These are phyloP conservation scores for Tolypocladium nubicola DNA, from an alignment of 2,329 filamentous ascomycete species.

Conservation along the genomic window DNA sequence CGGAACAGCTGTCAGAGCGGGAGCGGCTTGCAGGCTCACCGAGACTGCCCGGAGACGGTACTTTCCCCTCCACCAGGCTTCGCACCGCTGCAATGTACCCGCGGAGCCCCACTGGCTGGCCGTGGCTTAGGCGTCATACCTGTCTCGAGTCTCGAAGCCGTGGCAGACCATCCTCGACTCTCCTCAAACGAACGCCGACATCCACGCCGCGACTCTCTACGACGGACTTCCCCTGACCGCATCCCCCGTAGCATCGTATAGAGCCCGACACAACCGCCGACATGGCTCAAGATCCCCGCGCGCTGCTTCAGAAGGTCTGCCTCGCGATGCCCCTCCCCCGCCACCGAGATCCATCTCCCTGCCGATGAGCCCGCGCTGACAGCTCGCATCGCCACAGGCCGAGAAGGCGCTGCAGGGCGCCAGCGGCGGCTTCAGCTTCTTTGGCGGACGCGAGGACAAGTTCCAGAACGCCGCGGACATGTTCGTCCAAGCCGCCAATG, in stretches of 20 bases:
- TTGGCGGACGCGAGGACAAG: slow-evolving; percentile 79
- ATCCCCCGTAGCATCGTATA: neutral
- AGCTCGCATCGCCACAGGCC: slow-evolving; percentile 46
- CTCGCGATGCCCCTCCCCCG: slow-evolving; percentile 1
- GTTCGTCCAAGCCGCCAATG: slow-evolving; percentile 82
- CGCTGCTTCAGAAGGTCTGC: slow-evolving; percentile 64
- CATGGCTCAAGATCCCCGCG: slow-evolving; percentile 71
- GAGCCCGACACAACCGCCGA: slow-evolving; percentile 5
- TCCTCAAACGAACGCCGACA: neutral
- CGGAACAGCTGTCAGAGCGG: neutral
- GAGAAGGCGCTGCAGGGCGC: slow-evolving; percentile 72
- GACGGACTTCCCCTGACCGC: neutral
- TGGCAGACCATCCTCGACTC: neutral
- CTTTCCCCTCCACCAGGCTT: neutral
- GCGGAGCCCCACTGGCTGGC: neutral
- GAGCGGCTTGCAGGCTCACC: neutral
- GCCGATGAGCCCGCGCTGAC: neutral
- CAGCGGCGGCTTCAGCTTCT: slow-evolving; percentile 75
- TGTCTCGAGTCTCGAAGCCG: neutral
- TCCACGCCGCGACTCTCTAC: neutral
- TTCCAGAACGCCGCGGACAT: slow-evolving; percentile 81
- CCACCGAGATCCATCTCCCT: neutral
- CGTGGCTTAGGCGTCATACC: slow-evolving; percentile 1
- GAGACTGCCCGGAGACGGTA: neutral
- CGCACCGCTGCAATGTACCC: neutral